Conservation (phyloP, 2,329 filamentous ascomycete species). For the Coleophoma eucalyptorum region DNA sequence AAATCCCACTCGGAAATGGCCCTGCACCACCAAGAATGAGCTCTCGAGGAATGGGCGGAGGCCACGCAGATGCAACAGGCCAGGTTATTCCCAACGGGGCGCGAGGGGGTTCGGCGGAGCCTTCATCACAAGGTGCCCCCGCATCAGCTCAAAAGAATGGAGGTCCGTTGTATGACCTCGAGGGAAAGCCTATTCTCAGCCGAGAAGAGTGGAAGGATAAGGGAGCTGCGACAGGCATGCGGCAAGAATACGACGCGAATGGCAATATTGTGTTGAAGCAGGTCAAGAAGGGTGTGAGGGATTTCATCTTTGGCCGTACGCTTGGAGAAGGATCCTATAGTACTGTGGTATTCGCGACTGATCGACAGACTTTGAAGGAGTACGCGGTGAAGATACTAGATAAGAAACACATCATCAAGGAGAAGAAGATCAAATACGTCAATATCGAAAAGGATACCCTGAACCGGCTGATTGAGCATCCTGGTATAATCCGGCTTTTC, state of each 20-base stretch:
- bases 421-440: constrained; percentile 99
- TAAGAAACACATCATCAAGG: constrained; percentile 98
- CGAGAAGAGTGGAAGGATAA: constrained; percentile 96
- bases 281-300: constrained; percentile 94
- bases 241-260: constrained; percentile 79
- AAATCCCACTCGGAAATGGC: constrained; percentile 46
- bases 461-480: constrained; percentile 93
- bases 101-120: neutral
- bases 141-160: constrained; percentile 18
- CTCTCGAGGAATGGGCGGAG: constrained; percentile 66
- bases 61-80: constrained; percentile 34
- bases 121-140: neutral
- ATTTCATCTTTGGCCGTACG: constrained; percentile 89
- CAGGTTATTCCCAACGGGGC: constrained; percentile 16
- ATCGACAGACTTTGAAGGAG: constrained; percentile 90
- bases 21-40: constrained; percentile 71
- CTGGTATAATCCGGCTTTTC: constrained; percentile 92
- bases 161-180: constrained; percentile 45
- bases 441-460: constrained; percentile 99
- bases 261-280: constrained; percentile 78
- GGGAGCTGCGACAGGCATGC: constrained; percentile 80
- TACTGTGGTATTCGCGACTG: constrained; percentile 87
- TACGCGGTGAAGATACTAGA: constrained; percentile 98
- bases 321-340: constrained; percentile 97
- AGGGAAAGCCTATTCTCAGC: constrained; percentile 56